A percentile compares a stretch with the other conserved stretches of the same genome.
These are phyloP conservation scores for Crithidia brevicula DNA, from an alignment of 208 protist species.

Conservation along the genomic window DNA sequence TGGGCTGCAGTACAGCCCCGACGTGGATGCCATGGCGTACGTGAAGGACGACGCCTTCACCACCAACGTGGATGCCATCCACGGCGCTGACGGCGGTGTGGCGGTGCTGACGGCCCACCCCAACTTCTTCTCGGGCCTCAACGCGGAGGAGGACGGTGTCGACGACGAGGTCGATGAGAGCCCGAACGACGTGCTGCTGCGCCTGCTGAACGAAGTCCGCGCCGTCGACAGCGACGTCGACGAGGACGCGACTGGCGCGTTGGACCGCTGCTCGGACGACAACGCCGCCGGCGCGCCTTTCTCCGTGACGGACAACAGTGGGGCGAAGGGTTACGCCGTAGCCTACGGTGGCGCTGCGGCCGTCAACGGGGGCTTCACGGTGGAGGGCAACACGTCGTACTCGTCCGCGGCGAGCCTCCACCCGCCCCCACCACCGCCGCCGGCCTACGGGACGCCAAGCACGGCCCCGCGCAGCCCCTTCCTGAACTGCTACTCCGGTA, in stretches of 20 bases:
- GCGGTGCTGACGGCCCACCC: conserved; percentile 13
- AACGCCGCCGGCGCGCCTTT: conserved; percentile 24
- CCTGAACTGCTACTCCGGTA: conserved; percentile 45
- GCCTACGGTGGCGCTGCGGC: background rate
- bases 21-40: conserved; percentile 2
- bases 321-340: conserved; percentile 11
- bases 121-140: conserved; percentile 22
- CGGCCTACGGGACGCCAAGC: conserved; percentile 39
- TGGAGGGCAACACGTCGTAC: conserved; percentile 48
- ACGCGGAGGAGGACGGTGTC: conserved; percentile 15
- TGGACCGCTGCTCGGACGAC: conserved; percentile 33
- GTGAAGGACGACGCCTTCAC: conserved; percentile 27
- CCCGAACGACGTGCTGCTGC: conserved; percentile 42
- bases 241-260: background rate
- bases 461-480: conserved; percentile 35
- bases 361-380: conserved; percentile 42
- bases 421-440: conserved; percentile 32
- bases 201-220: conserved; percentile 52
- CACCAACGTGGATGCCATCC: conserved; percentile 11
- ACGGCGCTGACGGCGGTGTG: conserved; percentile 7
- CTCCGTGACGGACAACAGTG: conserved; percentile 19
- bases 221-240: conserved; percentile 39
- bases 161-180: conserved; percentile 43
- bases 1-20: conserved; percentile 7
- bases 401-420: conserved; percentile 29